phyloP scores from a whole-genome alignment of 1,284 basidiomycete genomes.

The Ceratobasidium sp. region DNA sequence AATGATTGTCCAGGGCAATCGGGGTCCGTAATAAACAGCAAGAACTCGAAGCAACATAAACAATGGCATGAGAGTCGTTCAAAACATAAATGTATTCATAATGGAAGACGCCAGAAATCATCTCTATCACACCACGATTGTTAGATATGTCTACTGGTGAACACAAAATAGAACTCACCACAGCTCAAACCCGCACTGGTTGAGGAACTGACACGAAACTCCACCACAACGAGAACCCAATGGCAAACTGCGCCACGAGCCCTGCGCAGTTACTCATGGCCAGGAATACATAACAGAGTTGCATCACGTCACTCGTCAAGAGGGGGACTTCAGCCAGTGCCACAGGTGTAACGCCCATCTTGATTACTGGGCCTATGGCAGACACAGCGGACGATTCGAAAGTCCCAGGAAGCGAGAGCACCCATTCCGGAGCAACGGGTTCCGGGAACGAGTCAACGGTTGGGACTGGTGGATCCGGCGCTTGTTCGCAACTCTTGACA shows the following conservation, averaged over 20 bases:
- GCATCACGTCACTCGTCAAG: conserved; percentile 23
- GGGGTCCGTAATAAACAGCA: neutral
- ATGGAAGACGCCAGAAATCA: neutral
- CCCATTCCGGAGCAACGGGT: neutral
- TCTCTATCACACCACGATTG: neutral
- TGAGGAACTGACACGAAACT: conserved; percentile 16
- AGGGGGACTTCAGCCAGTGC: neutral
- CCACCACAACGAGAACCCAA: conserved; percentile 32
- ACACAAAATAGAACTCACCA: too few relatives aligned
- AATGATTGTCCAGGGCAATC: neutral
- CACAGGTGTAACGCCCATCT: neutral
- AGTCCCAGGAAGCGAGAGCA: conserved; percentile 5
- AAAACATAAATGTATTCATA: neutral
- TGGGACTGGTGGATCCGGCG: conserved; percentile 8
- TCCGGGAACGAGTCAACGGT: neutral
- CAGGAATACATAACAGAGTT: conserved; percentile 11
- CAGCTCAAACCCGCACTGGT: neutral
- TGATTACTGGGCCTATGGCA: neutral
- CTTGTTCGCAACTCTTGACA: neutral
- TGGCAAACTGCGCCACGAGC: conserved; percentile 22
- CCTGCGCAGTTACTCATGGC: conserved; percentile 26
- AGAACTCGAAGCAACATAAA: neutral
- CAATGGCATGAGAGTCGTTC: neutral
- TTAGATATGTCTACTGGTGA: too few relatives aligned
- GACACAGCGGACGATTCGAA: neutral